Evolutionary conservation across 1,139 yeast species (phyloP), one percentile per base, ranked within the genome.

Genomic region (Candida glucosophila): DNA sequence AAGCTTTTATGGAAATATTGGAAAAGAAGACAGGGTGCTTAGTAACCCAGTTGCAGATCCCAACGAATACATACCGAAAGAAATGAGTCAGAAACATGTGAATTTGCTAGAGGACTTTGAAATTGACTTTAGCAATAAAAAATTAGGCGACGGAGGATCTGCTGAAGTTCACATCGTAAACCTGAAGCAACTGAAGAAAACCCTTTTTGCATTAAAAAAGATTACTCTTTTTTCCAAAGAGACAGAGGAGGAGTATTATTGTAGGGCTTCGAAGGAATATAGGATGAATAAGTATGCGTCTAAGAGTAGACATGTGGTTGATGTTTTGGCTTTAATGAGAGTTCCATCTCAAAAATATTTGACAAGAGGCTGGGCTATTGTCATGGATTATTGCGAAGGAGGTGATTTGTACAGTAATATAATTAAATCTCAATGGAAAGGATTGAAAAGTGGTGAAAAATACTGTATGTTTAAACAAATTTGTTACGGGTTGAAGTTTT

Each of bases 321-420:
- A 62, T 27, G 73, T 78, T 4, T 57, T 61, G 35, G 72, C 72
- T 13, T 43, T 79, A 21, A 53, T 79, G 13, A 64, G 73, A 31
- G 64, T 78, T 17, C 81, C 77, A 31, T 62, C 77, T 2, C 67
- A 72, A 12, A 58, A 61, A 6, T 58, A 52, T 29, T 49, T 77
- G 33, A 62, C 72, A 3, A 55, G 88, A 37, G 80, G 85, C 3
- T 80, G 92, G 92, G 90, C 88, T 4, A 70, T 79, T 44, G 66
- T 77, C 5, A 57, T 80, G 59, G 85, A 78, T 37, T 67, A 52
- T 33, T 78, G 86, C 41, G 55, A 53, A 15, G 80, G 77, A 14
- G 71, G 60, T 14, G 77, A 72, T 43, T 50, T 72, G 27, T 65
- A 67, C 36, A 55, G 59, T 26, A 41, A 63, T 22, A 59, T 71